Evolutionary conservation across 1,284 basidiomycete species (phyloP).

Genomic region (Puccinia horiana): DNA sequence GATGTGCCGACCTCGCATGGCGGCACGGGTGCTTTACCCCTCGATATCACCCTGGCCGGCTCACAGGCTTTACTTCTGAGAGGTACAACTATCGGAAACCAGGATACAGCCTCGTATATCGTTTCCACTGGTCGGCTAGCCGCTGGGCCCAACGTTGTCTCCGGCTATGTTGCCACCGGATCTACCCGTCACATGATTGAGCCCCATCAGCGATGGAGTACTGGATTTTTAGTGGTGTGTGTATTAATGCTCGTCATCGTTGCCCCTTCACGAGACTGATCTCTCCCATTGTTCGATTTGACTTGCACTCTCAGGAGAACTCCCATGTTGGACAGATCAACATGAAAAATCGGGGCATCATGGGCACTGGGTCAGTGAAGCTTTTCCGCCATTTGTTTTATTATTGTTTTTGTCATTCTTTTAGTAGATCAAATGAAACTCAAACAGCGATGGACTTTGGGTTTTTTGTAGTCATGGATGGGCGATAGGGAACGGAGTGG

Average conservation of each 20-base stretch:
- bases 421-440: not conserved
- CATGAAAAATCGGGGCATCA: slow-evolving; percentile 46
- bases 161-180: slow-evolving; percentile 38
- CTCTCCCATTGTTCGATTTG: not conserved
- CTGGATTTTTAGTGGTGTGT: slow-evolving; percentile 46
- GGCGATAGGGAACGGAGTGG: slow-evolving; percentile 36
- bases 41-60: slow-evolving; percentile 44
- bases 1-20: slow-evolving; percentile 42
- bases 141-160: slow-evolving; percentile 44
- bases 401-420: not conserved
- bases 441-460: not conserved
- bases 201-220: slow-evolving; percentile 48
- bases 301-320: slow-evolving; percentile 14
- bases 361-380: slow-evolving; percentile 41
- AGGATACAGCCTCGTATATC: slow-evolving; percentile 47
- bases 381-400: not conserved
- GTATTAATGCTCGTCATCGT: not conserved
- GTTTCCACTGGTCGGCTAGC: slow-evolving; percentile 41
- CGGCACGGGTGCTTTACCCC: slow-evolving; percentile 44
- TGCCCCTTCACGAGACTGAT: not conserved
- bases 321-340: slow-evolving; percentile 46
- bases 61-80: slow-evolving; percentile 40
- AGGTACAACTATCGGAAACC: slow-evolving; percentile 39
- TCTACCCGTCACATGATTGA: slow-evolving; percentile 39
- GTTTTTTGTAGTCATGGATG: slow-evolving; percentile 40